These are phyloP conservation scores for Leishmania tarentolae DNA, from an alignment of 208 protist genomes.

Conservation along the genomic window DNA sequence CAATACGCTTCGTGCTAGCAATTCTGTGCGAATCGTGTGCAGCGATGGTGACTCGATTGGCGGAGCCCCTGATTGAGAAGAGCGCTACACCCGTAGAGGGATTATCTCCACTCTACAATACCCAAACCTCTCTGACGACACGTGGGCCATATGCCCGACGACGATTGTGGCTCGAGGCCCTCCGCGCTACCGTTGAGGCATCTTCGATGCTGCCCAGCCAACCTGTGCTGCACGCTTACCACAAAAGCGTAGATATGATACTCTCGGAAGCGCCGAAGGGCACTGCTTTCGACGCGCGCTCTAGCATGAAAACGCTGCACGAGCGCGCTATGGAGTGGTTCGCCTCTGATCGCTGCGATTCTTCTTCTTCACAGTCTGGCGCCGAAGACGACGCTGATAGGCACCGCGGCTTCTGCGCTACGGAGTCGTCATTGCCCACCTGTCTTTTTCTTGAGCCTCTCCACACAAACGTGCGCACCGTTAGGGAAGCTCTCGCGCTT, in stretches of 20 bases:
- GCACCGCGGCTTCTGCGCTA: background rate
- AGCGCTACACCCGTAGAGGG: background rate
- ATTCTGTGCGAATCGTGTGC: constrained; percentile 37
- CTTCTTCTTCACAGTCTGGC: background rate
- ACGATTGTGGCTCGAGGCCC: constrained; percentile 36
- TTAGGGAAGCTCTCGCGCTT: constrained; percentile 24
- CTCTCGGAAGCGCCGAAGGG: background rate
- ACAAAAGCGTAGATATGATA: constrained; percentile 2
- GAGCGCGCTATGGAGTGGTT: constrained; percentile 4
- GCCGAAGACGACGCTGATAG: background rate
- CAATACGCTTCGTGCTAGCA: constrained; percentile 33
- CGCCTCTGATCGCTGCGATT: background rate
- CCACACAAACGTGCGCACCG: constrained; percentile 17
- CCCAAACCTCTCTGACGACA: background rate
- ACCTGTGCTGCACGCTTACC: constrained; percentile 37
- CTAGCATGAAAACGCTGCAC: background rate
- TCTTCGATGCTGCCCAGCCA: background rate
- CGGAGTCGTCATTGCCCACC: background rate
- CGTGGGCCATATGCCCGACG: constrained; percentile 35
- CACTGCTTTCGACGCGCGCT: background rate
- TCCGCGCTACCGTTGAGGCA: constrained; percentile 20
- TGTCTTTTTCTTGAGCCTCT: constrained; percentile 24
- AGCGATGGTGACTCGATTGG: constrained; percentile 36
- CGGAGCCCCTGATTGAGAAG: constrained; percentile 21
- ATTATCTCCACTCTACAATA: background rate